Evolutionary conservation across 2,329 filamentous ascomycete species (phyloP).

Genomic region (Simplicillium sp.): DNA sequence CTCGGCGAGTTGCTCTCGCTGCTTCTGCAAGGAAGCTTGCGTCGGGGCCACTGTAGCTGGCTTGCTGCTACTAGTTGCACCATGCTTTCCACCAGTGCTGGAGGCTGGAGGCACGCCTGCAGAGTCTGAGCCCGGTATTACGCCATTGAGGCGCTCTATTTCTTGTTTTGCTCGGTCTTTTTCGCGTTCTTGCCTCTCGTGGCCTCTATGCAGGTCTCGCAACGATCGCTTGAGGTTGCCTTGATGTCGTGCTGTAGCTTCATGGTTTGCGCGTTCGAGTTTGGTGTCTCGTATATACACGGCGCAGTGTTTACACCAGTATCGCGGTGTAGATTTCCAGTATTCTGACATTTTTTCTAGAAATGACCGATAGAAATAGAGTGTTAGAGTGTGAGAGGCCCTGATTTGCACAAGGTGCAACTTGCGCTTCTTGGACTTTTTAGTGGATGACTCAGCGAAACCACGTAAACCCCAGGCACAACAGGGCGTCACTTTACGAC

Average conservation of each 20-base stretch:
- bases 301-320: constrained; percentile 97
- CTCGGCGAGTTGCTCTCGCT: constrained; percentile 79
- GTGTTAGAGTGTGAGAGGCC: too few species aligned
- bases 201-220: constrained; percentile 75
- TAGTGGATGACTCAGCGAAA: too few species aligned
- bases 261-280: constrained; percentile 82
- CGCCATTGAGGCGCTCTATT: constrained; percentile 73
- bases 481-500: too few species aligned
- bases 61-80: not conserved
- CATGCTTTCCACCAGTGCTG: too few species aligned
- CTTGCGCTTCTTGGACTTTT: too few species aligned
- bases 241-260: constrained; percentile 78
- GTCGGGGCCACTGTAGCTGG: constrained; percentile 16
- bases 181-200: constrained; percentile 73
- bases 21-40: constrained; percentile 64
- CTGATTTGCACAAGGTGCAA: too few species aligned
- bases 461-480: too few species aligned
- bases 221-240: constrained; percentile 80
- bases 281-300: constrained; percentile 86
- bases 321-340: constrained; percentile 96
- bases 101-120: too few species aligned
- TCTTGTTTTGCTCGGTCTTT: constrained; percentile 77
- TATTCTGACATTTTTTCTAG: constrained; percentile 81
- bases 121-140: constrained; percentile 43
- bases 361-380: too few species aligned